Base-by-base conservation (phyloP, 257 asterid species). In the Gynochthodes officinalis region DNA sequence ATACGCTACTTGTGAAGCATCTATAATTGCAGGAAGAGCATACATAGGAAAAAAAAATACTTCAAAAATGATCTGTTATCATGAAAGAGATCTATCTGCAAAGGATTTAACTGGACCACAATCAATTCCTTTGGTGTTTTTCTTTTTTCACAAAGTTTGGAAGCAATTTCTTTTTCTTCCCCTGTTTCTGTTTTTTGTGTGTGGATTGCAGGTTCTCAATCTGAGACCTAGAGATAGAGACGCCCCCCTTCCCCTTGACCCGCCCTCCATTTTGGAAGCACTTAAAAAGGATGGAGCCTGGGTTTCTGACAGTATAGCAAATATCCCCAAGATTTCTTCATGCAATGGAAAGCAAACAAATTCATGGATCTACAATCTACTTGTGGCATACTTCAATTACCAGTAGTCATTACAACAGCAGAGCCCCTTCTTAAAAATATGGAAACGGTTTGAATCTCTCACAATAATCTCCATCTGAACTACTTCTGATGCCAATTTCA, bases 371-470 rank as follows among this genome's bases (percentile, higher is more conserved):
- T 28, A 59, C n/a, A 12, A 21, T 32, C 65, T 28, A 59, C n/a
- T 59, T 69, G 33, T 33, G 42, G 37, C 61, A 68, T 40, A 44
- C 21, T 39, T 42, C 11, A 2, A 23, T 63, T 77, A 91, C 96
- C 96, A 92, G 57, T 84, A 92, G 71, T 89, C 93, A 70, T 92
- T 88, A 84, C 97, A 92, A 79, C 94, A 88, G 84, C 98, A 92
- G 23, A 58, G 62, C 61, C 96, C 94, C 15, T 80, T 81, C 76
- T 75, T 82, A 76, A 88, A 92, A 78, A 82, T 92, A 82, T 92
- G 98, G 77, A 92, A 92, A 58, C 98, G 88, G 70, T 87, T 90
- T 39, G 87, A 83, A 83, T 92, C 98, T 77, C 98, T 84, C 7
- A 92, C 88, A 44, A 92, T 42, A 60, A 92, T 90, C 52, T 76